phyloP scores from a whole-genome alignment of 768 basidiomycete species.

The Candolleomyces eurysporus region DNA sequence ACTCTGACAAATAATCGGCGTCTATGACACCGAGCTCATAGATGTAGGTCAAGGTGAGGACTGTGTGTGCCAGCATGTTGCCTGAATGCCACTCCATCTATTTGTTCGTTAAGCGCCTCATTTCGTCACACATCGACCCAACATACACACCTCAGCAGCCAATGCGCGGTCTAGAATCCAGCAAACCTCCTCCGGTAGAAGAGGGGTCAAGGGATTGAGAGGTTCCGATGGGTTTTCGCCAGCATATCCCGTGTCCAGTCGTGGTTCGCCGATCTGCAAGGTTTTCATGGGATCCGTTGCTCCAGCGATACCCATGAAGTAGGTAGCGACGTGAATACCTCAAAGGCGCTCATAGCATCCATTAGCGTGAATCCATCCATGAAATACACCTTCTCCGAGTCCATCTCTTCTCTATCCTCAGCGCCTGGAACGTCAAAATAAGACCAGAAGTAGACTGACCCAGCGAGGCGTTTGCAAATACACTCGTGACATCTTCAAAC shows the following conservation, averaged over 20 bases:
- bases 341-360: conserved; percentile 94
- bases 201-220: conserved; percentile 62
- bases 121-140: conserved; percentile 6
- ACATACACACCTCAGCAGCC: conserved; percentile 64
- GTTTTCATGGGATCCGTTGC: conserved; percentile 6
- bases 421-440: not conserved
- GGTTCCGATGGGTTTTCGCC: conserved; percentile 36
- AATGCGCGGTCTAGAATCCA: conserved; percentile 83
- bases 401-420: conserved; percentile 48
- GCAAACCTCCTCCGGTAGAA: conserved; percentile 80
- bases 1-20: conserved; percentile 41
- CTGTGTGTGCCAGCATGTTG: conserved; percentile 80
- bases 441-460: conserved; percentile 40
- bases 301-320: not conserved
- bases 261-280: conserved; percentile 81
- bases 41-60: conserved; percentile 75
- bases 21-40: conserved; percentile 63
- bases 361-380: conserved; percentile 70
- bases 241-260: conserved; percentile 80
- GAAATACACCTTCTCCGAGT: conserved; percentile 58
- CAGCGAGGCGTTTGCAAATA: conserved; percentile 58
- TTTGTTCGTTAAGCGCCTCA: conserved; percentile 12
- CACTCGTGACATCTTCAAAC: conserved; percentile 60
- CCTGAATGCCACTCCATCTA: conserved; percentile 91
- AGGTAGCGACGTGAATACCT: conserved; percentile 42